Evolutionary conservation across 305 asterid species (phyloP), one percentile per base, ranked within the genome.

Genomic region (Solanum chacoense): DNA sequence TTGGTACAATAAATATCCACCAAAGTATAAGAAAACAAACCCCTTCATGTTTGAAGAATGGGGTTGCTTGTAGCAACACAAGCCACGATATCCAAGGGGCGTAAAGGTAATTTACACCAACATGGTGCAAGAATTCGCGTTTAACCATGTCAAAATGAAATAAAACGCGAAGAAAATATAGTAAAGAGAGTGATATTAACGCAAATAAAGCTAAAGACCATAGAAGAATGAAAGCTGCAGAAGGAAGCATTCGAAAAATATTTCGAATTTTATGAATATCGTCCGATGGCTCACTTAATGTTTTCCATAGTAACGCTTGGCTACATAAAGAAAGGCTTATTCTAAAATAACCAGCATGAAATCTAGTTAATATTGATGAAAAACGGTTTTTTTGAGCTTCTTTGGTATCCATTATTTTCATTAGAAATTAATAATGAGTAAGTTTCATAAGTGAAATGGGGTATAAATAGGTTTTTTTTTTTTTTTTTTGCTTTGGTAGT

Each of bases 41-140:
- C 29, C 24, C 72, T 71, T 59, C 80, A 0, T 80, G 86, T 11
- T 67, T 75, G 55, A 85, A 63, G 34, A 89, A 85, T 36, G 90
- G 90, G 5, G 90, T 32, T 14, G 88, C 84, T 65, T 84, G 88
- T 29, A 88, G 86, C 72, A 89, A 76, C 4, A 89, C 2, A 28
- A 89, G 90, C 80, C 88, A 85, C 1, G 90, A 85, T 22, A 89
- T 89, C 89, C 89, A 89, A 4, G 90, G 90, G 24, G 90, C 90
- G 34, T 77, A 89, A 16, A 89, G 72, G 75, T 85, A 89, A 69
- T 89, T 89, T 8, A 89, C 90, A 14, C 88, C 87, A 45, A 89
- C 87, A 31, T 75, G 89, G 38, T 89, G 89, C 14, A 37, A 42
- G 87, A 74, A 89, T 29, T 89, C 90, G 10, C 72, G 28, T 74